Percentiles rank a stretch among this genome's conserved stretches.
Evolutionary conservation across 2,329 filamentous ascomycete genomes (phyloP).

Genomic region (Aspergillus ochraceoroseus): DNA sequence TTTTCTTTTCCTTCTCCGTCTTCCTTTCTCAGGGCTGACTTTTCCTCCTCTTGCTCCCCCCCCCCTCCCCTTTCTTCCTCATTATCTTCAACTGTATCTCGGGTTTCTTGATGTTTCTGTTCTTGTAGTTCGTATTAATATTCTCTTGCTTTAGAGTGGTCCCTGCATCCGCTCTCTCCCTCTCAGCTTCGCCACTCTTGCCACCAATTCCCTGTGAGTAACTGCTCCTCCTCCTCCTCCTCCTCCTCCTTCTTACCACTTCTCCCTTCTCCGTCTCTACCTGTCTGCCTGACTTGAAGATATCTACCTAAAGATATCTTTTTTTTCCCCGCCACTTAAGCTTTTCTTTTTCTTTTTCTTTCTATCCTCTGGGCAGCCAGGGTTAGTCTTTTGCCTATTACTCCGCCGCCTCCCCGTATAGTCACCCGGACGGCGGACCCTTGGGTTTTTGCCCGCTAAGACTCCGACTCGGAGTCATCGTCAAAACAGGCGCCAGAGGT

Average conservation of each 20-base stretch:
- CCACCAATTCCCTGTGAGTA: conserved; percentile 22
- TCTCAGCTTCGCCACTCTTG: conserved; percentile 20
- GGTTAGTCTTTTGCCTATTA: conserved; percentile 15
- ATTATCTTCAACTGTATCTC: conserved; percentile 9
- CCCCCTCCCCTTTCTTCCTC: conserved; percentile 6
- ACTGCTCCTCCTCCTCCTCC: conserved; percentile 9
- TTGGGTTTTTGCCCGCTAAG: conserved; percentile 13
- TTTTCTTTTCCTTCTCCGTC: conserved; percentile 5
- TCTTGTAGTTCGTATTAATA: conserved; percentile 5
- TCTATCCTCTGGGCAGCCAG: conserved; percentile 15
- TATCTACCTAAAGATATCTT: too few species aligned
- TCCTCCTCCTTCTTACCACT: conserved; percentile 4
- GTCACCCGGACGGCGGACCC: conserved; percentile 20
- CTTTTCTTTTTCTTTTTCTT: too few species aligned
- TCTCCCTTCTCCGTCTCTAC: conserved; percentile 3
- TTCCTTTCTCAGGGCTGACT: conserved; percentile 8
- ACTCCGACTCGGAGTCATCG: conserved; percentile 16
- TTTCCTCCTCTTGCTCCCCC: conserved; percentile 5
- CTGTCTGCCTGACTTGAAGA: conserved; percentile 16
- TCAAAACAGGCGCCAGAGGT: conserved; percentile 13
- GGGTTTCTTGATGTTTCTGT: not conserved
- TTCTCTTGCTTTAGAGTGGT: conserved; percentile 15
- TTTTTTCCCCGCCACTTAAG: too few species aligned
- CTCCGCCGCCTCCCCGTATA: conserved; percentile 17
- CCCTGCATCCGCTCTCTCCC: conserved; percentile 20